These are phyloP conservation scores for Epichloe amarillans DNA, from an alignment of 2,329 filamentous ascomycete genomes.

Conservation along the genomic window DNA sequence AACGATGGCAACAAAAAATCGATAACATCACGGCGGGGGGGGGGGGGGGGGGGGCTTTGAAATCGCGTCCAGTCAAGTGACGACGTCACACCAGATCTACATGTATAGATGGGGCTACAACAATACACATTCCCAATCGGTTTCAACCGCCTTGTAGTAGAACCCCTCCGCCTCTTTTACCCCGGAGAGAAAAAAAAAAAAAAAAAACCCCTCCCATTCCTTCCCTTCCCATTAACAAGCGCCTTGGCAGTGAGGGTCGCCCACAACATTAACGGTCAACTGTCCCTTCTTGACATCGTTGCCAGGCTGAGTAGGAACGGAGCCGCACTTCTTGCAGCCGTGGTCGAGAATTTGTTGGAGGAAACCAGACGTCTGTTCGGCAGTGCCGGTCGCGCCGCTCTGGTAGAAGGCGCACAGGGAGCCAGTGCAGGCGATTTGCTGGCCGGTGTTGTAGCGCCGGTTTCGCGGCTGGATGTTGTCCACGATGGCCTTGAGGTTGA, in stretches of 20 bases:
- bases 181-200: no score
- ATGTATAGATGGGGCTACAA: no score
- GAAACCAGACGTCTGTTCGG: conserved; percentile 5
- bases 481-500: conserved; percentile 5
- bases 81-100: no score
- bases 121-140: no score
- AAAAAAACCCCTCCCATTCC: no score
- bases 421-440: conserved; percentile 9
- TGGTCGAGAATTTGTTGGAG: conserved; percentile 7
- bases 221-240: conserved; percentile 3
- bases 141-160: no score
- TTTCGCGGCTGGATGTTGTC: conserved; percentile 6
- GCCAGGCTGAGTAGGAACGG: conserved; percentile 8
- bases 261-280: conserved; percentile 9
- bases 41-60: no score
- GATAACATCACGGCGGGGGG: no score
- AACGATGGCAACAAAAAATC: no score
- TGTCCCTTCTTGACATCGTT: conserved; percentile 10
- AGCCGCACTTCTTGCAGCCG: conserved; percentile 8
- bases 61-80: no score
- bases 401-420: conserved; percentile 9
- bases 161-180: no score
- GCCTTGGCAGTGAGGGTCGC: conserved; percentile 7
- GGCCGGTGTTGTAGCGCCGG: conserved; percentile 6
- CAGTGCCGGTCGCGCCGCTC: conserved; percentile 8